These are phyloP conservation scores for Talaromyces islandicus DNA, from an alignment of 2,329 filamentous ascomycete species.

Conservation along the genomic window DNA sequence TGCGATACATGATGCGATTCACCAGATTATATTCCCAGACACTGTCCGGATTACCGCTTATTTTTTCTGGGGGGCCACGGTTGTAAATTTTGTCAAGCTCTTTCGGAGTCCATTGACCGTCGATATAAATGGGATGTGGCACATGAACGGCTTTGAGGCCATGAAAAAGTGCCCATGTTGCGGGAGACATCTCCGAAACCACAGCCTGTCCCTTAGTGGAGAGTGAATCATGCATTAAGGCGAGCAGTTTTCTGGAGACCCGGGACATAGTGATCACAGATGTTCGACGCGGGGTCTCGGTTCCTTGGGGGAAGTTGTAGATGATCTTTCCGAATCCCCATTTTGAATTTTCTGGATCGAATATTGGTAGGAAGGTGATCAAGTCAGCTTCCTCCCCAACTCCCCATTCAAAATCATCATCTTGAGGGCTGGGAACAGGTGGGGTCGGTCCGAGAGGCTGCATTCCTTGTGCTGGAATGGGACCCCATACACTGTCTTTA, in stretches of 20 bases:
- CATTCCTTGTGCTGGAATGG: conserved; percentile 52
- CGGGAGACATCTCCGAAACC: conserved; percentile 73
- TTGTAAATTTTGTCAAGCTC: not conserved
- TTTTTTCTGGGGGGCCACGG: not conserved
- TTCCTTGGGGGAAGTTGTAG: conserved; percentile 20
- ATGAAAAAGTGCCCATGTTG: conserved; percentile 66
- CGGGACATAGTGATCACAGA: conserved; percentile 62
- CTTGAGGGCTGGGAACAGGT: conserved; percentile 50
- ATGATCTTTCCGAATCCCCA: conserved; percentile 49
- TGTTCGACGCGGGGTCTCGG: conserved; percentile 62
- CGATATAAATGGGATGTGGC: conserved; percentile 62
- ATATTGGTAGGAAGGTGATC: conserved; percentile 64
- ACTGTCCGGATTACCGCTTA: conserved; percentile 50
- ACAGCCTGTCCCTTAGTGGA: conserved; percentile 67
- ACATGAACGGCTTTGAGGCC: conserved; percentile 73
- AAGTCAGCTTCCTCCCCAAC: conserved; percentile 82
- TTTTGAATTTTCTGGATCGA: conserved; percentile 81
- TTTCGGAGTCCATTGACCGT: not conserved
- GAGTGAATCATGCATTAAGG: conserved; percentile 64
- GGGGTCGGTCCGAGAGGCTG: conserved; percentile 58
- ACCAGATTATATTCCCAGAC: conserved; percentile 41
- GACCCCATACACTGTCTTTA: conserved; percentile 59
- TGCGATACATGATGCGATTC: conserved; percentile 23
- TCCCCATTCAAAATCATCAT: conserved; percentile 68
- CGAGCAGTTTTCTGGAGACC: conserved; percentile 60